Evolutionary conservation across 345 rosid genomes (phyloP).

Genomic region (Murraya koenigii): DNA sequence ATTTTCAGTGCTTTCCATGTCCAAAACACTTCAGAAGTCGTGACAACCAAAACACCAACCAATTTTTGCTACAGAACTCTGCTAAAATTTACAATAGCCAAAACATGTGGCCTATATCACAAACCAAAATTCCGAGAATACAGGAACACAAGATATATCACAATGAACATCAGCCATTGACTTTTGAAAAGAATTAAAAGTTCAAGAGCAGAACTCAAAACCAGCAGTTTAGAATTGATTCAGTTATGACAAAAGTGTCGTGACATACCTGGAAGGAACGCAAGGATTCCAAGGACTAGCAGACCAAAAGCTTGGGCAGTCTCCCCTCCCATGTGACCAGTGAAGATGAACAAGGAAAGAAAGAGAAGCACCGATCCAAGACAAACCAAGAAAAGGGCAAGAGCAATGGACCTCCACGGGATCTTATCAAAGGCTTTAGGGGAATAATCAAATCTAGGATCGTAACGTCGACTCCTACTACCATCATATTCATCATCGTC

Average conservation of each 20-base stretch:
- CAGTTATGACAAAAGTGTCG: background rate
- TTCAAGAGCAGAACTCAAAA: background rate
- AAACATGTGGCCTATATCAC: background rate
- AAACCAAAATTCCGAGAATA: background rate
- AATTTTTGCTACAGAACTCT: background rate
- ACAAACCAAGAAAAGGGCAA: constrained; percentile 63
- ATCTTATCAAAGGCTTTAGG: constrained; percentile 62
- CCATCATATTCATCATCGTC: constrained; percentile 46
- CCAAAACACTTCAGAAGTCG: background rate
- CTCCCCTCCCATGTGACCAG: constrained; percentile 90
- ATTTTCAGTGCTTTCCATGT: background rate
- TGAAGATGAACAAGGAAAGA: constrained; percentile 64
- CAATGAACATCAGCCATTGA: background rate
- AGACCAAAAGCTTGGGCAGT: constrained; percentile 79
- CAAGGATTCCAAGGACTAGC: constrained; percentile 65
- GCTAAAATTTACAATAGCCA: background rate
- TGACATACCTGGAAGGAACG: constrained; percentile 76
- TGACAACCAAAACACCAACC: background rate
- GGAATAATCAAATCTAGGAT: constrained; percentile 71
- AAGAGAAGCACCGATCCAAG: constrained; percentile 73
- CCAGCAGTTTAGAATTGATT: background rate
- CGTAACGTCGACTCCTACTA: constrained; percentile 30
- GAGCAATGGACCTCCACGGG: constrained; percentile 80
- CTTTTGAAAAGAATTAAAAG: background rate
- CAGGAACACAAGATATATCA: background rate